Evolutionary conservation across 331 rosid genomes (phyloP).

Genomic region (Spiraea crenata): DNA sequence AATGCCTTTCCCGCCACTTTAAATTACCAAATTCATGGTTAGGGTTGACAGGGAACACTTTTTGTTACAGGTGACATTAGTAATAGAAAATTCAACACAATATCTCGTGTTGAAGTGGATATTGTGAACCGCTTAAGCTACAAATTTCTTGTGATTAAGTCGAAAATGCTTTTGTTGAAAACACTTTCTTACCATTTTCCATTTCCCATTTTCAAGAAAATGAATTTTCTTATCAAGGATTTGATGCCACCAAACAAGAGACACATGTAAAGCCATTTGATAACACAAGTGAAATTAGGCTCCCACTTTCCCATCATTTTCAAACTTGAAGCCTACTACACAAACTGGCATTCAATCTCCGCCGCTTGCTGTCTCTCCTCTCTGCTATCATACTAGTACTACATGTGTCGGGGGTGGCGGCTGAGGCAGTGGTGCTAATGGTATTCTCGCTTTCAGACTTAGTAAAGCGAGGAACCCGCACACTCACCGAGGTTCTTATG

Average conservation of each 20-base stretch:
- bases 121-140: too few relatives aligned
- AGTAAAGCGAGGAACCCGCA: slow-evolving; percentile 26
- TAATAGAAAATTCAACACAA: too few relatives aligned
- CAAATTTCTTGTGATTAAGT: too few relatives aligned
- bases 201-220: too few relatives aligned
- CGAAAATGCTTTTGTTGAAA: too few relatives aligned
- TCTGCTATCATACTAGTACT: slow-evolving; percentile 9
- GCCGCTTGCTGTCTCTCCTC: slow-evolving; percentile 44
- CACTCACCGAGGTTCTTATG: slow-evolving; percentile 47
- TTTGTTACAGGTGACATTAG: not conserved
- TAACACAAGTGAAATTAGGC: too few relatives aligned
- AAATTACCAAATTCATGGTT: not conserved
- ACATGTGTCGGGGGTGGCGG: not conserved
- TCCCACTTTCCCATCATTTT: too few relatives aligned
- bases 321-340: slow-evolving; percentile 14
- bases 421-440: not conserved
- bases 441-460: slow-evolving; percentile 17
- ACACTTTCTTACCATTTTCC: too few relatives aligned
- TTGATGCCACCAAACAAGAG: too few relatives aligned
- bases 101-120: too few relatives aligned
- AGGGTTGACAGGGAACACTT: not conserved
- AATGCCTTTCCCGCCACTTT: not conserved
- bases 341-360: slow-evolving; percentile 40
- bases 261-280: too few relatives aligned
- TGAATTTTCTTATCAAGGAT: too few relatives aligned